Percentiles rank a stretch among this genome's conserved stretches.
Conservation (phyloP, 345 rosid species). For the Raphanus raphanistrum region DNA sequence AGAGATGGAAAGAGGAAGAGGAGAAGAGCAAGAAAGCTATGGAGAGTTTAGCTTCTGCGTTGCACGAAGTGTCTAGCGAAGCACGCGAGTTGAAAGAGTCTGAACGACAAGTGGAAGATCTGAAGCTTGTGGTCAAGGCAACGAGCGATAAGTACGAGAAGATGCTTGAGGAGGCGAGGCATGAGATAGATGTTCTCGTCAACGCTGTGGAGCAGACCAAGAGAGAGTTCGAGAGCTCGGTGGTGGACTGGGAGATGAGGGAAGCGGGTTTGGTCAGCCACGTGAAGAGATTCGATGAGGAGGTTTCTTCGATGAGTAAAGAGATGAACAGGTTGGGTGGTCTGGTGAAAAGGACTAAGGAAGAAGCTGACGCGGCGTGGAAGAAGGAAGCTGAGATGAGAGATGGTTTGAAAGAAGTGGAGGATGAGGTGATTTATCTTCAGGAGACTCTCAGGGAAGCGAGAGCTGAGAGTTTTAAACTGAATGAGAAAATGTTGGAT, state of each 20-base stretch:
- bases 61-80: slow-evolving; percentile 86
- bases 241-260: slow-evolving; percentile 73
- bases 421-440: slow-evolving; percentile 73
- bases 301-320: slow-evolving; percentile 60
- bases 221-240: slow-evolving; percentile 51
- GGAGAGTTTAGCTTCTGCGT: slow-evolving; percentile 93
- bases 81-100: slow-evolving; percentile 65
- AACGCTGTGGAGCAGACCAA: slow-evolving; percentile 51
- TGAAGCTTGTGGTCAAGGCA: slow-evolving; percentile 62
- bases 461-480: slow-evolving; percentile 58
- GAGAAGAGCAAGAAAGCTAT: slow-evolving; percentile 93
- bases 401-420: slow-evolving; percentile 76
- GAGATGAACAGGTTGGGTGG: slow-evolving; percentile 65
- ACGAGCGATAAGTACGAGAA: slow-evolving; percentile 73
- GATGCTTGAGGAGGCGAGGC: slow-evolving; percentile 70
- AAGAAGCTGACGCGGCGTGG: slow-evolving; percentile 65
- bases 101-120: slow-evolving; percentile 21
- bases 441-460: slow-evolving; percentile 73
- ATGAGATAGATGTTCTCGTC: slow-evolving; percentile 59
- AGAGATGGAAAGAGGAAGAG: slow-evolving; percentile 72
- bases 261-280: slow-evolving; percentile 60
- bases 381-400: slow-evolving; percentile 68
- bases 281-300: slow-evolving; percentile 65
- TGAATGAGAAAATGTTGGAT: slow-evolving; percentile 64
- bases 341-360: slow-evolving; percentile 65